phyloP scores from a whole-genome alignment of 2,329 filamentous ascomycete species.

The Verticillium longisporum region DNA sequence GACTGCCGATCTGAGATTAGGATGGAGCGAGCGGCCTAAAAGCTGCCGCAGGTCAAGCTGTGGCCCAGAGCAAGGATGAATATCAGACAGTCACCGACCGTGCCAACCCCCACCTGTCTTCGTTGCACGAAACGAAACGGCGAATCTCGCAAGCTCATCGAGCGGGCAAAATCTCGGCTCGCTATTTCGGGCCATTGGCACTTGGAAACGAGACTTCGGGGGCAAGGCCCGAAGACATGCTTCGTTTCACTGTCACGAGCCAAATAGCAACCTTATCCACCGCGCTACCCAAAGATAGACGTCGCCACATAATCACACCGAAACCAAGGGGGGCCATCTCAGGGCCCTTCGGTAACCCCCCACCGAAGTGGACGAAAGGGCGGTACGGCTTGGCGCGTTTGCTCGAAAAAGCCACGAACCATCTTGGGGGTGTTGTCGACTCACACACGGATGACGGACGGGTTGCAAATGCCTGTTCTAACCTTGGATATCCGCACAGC shows the following conservation, averaged over 20 bases:
- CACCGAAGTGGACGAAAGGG: background rate
- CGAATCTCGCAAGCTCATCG: background rate
- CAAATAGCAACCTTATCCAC: background rate
- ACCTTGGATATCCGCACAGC: constrained; percentile 1
- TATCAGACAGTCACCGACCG: background rate
- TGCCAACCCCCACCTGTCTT: background rate
- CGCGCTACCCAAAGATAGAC: background rate
- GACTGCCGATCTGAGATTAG: background rate
- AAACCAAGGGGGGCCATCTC: background rate
- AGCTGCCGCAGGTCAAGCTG: background rate
- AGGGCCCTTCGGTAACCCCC: background rate
- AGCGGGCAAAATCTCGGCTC: background rate
- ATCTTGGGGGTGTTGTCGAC: background rate
- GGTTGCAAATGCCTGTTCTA: background rate
- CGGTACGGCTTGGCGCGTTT: background rate
- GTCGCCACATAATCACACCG: constrained; percentile 1
- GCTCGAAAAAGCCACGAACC: background rate
- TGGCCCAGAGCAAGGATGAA: background rate
- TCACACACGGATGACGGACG: background rate
- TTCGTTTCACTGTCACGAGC: constrained; percentile 1
- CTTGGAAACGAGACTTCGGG: background rate
- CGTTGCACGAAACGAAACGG: background rate
- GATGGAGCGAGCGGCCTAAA: background rate
- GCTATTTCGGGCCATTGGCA: constrained; percentile 11
- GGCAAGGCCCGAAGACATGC: background rate